phyloP scores from a whole-genome alignment of 1,139 yeast species.

The Yamadazyma songkhlaensis region DNA sequence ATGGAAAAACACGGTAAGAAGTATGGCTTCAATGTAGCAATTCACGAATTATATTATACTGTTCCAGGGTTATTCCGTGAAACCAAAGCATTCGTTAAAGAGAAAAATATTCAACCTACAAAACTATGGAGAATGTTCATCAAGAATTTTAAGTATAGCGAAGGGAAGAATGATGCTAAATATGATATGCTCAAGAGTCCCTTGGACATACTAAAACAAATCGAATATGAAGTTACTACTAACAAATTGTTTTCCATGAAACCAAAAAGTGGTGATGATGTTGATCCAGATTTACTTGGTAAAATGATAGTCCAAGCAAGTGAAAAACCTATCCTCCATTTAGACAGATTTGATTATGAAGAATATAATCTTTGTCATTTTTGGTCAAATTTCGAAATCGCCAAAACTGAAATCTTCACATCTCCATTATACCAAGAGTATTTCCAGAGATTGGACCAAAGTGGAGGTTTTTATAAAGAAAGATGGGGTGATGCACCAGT shows the following conservation, averaged over 20 bases:
- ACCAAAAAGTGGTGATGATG: conserved; percentile 18
- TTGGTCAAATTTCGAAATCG: conserved; percentile 94
- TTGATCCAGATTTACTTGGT: conserved; percentile 22
- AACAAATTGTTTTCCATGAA: conserved; percentile 20
- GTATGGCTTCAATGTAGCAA: conserved; percentile 79
- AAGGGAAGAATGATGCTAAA: conserved; percentile 19
- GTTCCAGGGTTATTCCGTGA: conserved; percentile 76
- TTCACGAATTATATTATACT: conserved; percentile 73
- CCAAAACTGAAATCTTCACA: conserved; percentile 69
- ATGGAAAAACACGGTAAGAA: conserved; percentile 69
- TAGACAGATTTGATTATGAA: conserved; percentile 59
- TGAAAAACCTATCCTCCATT: conserved; percentile 34
- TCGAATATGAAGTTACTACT: conserved; percentile 27
- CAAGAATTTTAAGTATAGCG: conserved; percentile 23
- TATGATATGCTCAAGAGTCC: conserved; percentile 19
- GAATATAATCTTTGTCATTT: conserved; percentile 82
- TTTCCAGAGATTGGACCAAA: conserved; percentile 60
- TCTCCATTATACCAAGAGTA: conserved; percentile 62
- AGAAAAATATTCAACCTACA: conserved; percentile 44
- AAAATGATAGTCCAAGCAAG: conserved; percentile 23
- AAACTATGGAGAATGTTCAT: conserved; percentile 59
- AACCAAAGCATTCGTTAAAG: conserved; percentile 59
- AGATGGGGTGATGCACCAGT: conserved; percentile 97
- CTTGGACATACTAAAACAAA: conserved; percentile 21
- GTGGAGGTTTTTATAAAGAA: conserved; percentile 83